phyloP scores from a whole-genome alignment of 108 stramenopile species.

The Skeletonema grethae region DNA sequence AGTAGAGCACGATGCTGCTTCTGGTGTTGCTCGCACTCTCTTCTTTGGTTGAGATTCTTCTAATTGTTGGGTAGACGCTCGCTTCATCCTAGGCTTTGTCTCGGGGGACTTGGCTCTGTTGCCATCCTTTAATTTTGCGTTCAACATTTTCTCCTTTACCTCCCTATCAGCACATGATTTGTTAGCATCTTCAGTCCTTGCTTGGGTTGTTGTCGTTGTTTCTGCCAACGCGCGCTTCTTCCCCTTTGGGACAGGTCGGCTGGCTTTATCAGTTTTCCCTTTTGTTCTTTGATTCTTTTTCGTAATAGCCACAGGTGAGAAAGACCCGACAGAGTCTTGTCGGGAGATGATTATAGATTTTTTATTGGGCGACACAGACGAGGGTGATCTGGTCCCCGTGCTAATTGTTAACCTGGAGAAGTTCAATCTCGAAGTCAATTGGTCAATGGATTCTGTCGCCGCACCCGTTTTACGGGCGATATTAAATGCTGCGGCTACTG shows the following conservation, averaged over 20 bases:
- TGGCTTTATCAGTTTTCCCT: not conserved
- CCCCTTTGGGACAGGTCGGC: not conserved
- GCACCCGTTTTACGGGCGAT: conserved; percentile 21
- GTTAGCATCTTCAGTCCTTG: not conserved
- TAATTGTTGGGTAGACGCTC: conserved; percentile 24
- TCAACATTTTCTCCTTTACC: conserved; percentile 32
- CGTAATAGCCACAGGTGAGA: conserved; percentile 3
- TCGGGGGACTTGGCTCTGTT: conserved; percentile 34
- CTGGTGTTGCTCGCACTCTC: not conserved
- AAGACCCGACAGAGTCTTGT: not conserved
- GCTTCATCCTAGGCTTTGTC: conserved; percentile 19
- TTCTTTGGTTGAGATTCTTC: conserved; percentile 13
- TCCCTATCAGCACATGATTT: conserved; percentile 7
- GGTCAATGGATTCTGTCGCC: conserved; percentile 52
- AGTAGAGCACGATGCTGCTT: not conserved
- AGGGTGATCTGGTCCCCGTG: conserved; percentile 26
- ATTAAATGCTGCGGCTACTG: conserved; percentile 56
- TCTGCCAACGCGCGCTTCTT: conserved; percentile 32
- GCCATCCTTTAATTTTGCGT: conserved; percentile 44
- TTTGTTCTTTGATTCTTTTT: conserved; percentile 7
- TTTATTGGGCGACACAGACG: conserved; percentile 16
- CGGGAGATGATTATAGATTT: not conserved
- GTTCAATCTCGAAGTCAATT: conserved; percentile 49
- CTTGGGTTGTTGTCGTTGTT: conserved; percentile 10
- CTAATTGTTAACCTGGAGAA: conserved; percentile 17